Evolutionary conservation across 768 basidiomycete species (phyloP), one percentile per base, ranked within the genome.

Genomic region (Tephrocybe sp.): DNA sequence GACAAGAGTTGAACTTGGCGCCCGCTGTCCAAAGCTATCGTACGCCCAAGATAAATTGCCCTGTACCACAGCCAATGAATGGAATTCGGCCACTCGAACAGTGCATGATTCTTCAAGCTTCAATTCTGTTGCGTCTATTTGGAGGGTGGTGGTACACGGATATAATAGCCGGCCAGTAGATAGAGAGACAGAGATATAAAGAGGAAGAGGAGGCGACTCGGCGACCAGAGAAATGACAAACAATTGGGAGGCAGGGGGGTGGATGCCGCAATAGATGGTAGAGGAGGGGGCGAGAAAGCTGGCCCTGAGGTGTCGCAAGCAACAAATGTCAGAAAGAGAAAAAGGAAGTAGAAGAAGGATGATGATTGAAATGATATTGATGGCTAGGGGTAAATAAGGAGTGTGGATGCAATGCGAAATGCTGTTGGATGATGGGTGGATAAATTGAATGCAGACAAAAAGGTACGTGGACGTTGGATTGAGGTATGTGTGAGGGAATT

Each of bases 91-190:
- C 32, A 13, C 13, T 12, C 32, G 32, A 34, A 11, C 4, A 40
- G 39, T 28, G n/a, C n/a, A 49, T 30, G 22, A 32, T 38, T 30
- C 18, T n/a, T n/a, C n/a, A n/a, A n/a, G 24, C 19, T 54, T 54
- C 52, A 30, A 49, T 57, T 50, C 49, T 51, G 53, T 53, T 39
- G 57, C 48, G 48, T 58, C 57, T 55, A 51, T 58, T 47, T 52
- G 55, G 47, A 32, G 39, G 53, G 31, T 58, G 57, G 47, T 58
- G 47, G 31, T 58, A 58, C 56, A 58, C 44, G 55, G 54, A 58
- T 52, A 58, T 55, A 50, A 43, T 18, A 58, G 44, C 54, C 54
- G 27, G 51, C 47, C 57, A 46, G 48, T 58, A 58, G 50, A 52
- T 58, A 58, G 47, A 48, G 18, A 51, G 50, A 57, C 31, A 50